These are phyloP conservation scores for Mortierella sp. DNA, from an alignment of 371 early-diverging fungal genomes.

Conservation along the genomic window DNA sequence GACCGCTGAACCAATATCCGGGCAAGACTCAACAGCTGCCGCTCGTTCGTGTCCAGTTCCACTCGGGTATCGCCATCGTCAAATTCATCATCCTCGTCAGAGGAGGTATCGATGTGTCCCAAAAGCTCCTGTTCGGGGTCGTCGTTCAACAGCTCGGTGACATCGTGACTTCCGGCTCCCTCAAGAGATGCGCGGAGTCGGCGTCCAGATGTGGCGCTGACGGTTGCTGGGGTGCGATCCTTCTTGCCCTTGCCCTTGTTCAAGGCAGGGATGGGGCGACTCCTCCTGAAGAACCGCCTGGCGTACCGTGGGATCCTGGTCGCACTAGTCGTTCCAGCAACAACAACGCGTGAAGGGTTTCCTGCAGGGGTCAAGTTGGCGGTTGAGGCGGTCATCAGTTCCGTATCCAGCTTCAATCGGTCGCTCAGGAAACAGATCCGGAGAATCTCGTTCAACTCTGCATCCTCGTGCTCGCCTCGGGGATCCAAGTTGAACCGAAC, in stretches of 20 bases:
- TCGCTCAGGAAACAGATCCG: conserved; percentile 46
- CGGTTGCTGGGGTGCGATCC: conserved; percentile 30
- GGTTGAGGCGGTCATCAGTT: conserved; percentile 48
- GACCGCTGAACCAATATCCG: conserved; percentile 49
- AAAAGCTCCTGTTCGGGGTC: conserved; percentile 4
- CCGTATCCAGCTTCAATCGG: conserved; percentile 46
- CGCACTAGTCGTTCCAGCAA: background rate
- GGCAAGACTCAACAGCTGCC: conserved; percentile 53
- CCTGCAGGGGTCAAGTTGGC: conserved; percentile 17
- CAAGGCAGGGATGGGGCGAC: conserved; percentile 9
- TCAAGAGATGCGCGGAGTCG: conserved; percentile 17
- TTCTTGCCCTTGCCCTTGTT: conserved; percentile 31
- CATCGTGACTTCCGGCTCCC: background rate
- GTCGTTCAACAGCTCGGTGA: conserved; percentile 6
- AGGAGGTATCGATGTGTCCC: background rate
- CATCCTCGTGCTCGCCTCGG: conserved; percentile 47
- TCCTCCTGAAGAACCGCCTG: conserved; percentile 33
- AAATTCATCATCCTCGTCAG: conserved; percentile 12
- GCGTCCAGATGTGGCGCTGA: conserved; percentile 31
- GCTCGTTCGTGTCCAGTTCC: conserved; percentile 56
- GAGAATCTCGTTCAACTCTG: conserved; percentile 48
- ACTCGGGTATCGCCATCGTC: conserved; percentile 26
- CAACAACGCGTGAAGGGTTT: background rate
- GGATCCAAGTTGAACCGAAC: conserved; percentile 56
- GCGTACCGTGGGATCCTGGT: conserved; percentile 28